Evolutionary conservation across 176 grass and related monocot species (phyloP).

Genomic region (Saccharum spontaneum): DNA sequence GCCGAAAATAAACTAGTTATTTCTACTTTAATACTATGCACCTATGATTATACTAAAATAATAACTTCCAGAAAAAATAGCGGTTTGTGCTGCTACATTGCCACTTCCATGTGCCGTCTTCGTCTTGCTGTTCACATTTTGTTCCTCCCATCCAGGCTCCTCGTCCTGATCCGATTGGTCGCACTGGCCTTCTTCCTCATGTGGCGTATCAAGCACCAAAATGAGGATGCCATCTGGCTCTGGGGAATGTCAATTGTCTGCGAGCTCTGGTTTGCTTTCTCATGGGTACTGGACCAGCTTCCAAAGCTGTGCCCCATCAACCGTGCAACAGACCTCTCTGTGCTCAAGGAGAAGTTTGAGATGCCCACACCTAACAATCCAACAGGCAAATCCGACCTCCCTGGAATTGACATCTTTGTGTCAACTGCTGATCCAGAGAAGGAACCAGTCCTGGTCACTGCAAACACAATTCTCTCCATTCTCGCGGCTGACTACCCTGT

Average conservation of each 20-base stretch:
- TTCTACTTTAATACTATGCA: not conserved
- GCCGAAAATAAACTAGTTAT: not conserved
- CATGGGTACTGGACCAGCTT: constrained; percentile 95
- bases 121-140: not conserved
- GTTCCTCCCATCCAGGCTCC: constrained; percentile 52
- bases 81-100: not conserved
- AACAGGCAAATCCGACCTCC: constrained; percentile 83
- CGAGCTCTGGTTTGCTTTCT: constrained; percentile 96
- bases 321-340: constrained; percentile 79
- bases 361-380: constrained; percentile 68
- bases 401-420: constrained; percentile 84
- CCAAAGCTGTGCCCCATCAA: constrained; percentile 93
- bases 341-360: constrained; percentile 94
- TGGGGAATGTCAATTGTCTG: constrained; percentile 95
- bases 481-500: constrained; percentile 89
- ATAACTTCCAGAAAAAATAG: not conserved
- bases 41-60: not conserved
- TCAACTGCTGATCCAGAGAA: constrained; percentile 95
- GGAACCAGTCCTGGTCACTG: constrained; percentile 91
- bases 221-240: constrained; percentile 82
- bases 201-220: constrained; percentile 89
- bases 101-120: not conserved
- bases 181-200: constrained; percentile 76
- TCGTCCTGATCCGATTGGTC: constrained; percentile 74
- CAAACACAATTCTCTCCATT: constrained; percentile 96